These are phyloP conservation scores for Orbilia javanica DNA, from an alignment of 2,329 filamentous ascomycete species.

Conservation along the genomic window DNA sequence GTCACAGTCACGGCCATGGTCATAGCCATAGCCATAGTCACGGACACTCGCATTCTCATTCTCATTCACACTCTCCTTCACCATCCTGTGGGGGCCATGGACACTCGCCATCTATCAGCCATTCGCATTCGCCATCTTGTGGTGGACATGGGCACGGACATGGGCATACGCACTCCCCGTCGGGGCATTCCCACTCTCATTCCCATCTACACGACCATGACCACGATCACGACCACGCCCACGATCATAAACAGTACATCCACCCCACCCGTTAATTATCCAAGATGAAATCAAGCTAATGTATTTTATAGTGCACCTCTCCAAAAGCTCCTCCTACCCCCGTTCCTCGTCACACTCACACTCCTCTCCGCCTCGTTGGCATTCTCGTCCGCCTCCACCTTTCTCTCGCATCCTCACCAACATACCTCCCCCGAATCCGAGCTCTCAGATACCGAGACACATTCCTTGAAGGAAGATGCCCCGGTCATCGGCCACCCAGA, in stretches of 20 bases:
- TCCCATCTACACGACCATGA: constrained; percentile 24
- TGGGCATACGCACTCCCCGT: constrained; percentile 20
- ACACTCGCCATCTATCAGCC: constrained; percentile 3
- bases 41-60: neutral
- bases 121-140: constrained; percentile 16
- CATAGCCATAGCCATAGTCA: constrained; percentile 27
- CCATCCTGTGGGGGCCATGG: constrained; percentile 20
- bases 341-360: constrained; percentile 47
- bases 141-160: constrained; percentile 17
- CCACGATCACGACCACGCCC: constrained; percentile 19
- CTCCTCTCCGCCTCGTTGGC: constrained; percentile 56
- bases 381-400: constrained; percentile 55
- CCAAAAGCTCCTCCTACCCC: constrained; percentile 20
- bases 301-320: constrained; percentile 14
- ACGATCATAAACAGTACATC: constrained; percentile 35
- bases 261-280: neutral
- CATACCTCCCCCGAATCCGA: constrained; percentile 8
- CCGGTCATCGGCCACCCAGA: constrained; percentile 18
- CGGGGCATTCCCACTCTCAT: constrained; percentile 7
- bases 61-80: constrained; percentile 1
- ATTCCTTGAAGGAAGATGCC: neutral
- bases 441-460: neutral
- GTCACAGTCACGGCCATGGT: constrained; percentile 7
- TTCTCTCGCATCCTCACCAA: constrained; percentile 53
- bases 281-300: neutral